Evolutionary conservation across 192 early-diverging fungal species (phyloP), one percentile per base, ranked within the genome.

Genomic region (Coemansia sp.): DNA sequence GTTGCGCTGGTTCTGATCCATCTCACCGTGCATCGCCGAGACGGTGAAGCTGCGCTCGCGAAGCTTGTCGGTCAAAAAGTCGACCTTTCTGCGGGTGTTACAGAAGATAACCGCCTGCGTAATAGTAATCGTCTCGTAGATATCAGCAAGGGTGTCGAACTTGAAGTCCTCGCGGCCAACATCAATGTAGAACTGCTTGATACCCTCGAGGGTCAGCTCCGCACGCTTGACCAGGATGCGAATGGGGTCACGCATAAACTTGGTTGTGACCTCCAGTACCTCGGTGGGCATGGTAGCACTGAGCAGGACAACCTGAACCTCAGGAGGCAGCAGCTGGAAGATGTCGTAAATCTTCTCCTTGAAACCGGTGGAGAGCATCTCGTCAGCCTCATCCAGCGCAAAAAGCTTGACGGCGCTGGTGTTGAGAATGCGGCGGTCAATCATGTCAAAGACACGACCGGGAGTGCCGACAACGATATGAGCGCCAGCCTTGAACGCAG

Each of bases 131-230:
- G 95, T 95, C 72, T 98, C 94, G 87, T 98, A 99, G 62, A 99
- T 82, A 83, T 99, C 97, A 73, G 92, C 94, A 56, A 99, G 86
- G 49, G 97, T 98, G 81, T 97, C 96, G 64, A 98, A 85, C 85
- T 99, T 99, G 96, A 92, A 98, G 57, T 99, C 96, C 82, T 97
- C 96, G 86, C 96, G 93, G 82, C 98, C 97, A 50, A 99, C 95
- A 54, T 92, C 89, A 67, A 99, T 89, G 85, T 89, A 99, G 86
- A 98, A 98, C 82, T 99, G 97, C 87, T 92, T 90, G 77, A 90
- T 89, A 89, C 92, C 94, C 76, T 97, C 93, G 44, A 98, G 88
- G 60, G 93, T 94, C 69, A 97, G 85, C 84, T 96, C 95, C 65
- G 95, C 93, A 78, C 92, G 88, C 86, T 97, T 97, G 83, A 99